Conservation (phyloP, 306 rosid species). For the Begonia masoniana region DNA sequence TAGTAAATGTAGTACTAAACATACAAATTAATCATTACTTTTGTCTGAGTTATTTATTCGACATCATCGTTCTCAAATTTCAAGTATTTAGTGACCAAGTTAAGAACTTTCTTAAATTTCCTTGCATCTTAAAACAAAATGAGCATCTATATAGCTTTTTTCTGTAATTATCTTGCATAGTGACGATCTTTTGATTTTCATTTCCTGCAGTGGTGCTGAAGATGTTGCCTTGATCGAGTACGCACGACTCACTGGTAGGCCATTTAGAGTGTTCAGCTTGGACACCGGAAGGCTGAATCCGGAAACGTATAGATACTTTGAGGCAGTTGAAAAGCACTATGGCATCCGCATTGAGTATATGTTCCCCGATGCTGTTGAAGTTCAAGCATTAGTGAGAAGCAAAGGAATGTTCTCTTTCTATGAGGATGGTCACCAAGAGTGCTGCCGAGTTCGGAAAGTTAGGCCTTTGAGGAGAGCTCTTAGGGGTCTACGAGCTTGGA, state of each 20-base stretch:
- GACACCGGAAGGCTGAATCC: slow-evolving; percentile 95
- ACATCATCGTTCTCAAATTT: no score
- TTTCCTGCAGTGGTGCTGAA: slow-evolving; percentile 83
- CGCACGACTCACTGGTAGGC: slow-evolving; percentile 82
- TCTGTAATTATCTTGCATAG: no score
- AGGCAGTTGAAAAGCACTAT: slow-evolving; percentile 73
- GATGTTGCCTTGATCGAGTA: slow-evolving; percentile 95
- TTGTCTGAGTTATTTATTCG: no score
- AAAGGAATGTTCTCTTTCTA: slow-evolving; percentile 92
- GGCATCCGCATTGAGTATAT: slow-evolving; percentile 89
- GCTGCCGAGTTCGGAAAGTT: slow-evolving; percentile 95
- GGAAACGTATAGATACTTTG: slow-evolving; percentile 68
- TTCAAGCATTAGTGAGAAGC: slow-evolving; percentile 80
- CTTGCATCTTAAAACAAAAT: no score
- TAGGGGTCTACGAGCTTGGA: slow-evolving; percentile 87
- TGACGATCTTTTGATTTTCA: not conserved
- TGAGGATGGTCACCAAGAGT: slow-evolving; percentile 99
- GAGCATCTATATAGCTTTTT: no score
- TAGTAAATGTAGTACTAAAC: no score
- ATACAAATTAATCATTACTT: no score
- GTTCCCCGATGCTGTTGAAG: slow-evolving; percentile 93
- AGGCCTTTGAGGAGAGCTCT: slow-evolving; percentile 86
- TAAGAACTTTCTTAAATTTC: no score
- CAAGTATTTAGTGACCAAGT: no score
- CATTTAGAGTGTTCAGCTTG: slow-evolving; percentile 76